Conservation (phyloP, 129 eudicot species). For the Escallonia herrerae region DNA sequence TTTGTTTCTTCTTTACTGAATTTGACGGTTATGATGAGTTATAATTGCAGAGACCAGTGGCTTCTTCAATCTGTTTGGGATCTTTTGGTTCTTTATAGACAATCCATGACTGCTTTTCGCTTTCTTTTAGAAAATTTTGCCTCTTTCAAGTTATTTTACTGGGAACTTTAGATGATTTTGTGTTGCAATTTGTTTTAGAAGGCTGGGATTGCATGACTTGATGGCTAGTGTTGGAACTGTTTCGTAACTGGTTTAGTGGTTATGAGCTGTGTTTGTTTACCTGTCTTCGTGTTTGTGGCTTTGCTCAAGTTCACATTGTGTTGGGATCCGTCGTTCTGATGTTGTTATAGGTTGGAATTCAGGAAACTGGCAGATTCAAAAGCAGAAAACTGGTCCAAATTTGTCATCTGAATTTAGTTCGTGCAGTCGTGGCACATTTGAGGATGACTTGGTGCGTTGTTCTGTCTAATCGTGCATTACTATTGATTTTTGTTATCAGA, state of each 20-base stretch:
- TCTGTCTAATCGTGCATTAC: background rate
- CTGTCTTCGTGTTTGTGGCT: background rate
- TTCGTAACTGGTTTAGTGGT: background rate
- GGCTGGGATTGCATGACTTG: background rate
- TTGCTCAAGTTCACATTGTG: background rate
- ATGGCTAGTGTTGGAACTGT: background rate
- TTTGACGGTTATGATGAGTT: constrained; percentile 11
- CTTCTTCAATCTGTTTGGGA: background rate
- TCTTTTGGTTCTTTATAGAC: background rate
- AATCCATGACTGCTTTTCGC: background rate
- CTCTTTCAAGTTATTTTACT: background rate
- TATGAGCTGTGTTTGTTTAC: background rate
- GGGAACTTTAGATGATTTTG: background rate
- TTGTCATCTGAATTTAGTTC: constrained; percentile 27
- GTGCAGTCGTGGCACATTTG: constrained; percentile 20
- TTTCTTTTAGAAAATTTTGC: background rate
- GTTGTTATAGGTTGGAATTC: constrained; percentile 7
- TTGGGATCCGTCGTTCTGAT: background rate
- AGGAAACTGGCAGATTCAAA: constrained; percentile 30
- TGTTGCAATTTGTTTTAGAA: background rate
- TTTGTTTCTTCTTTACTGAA: constrained; percentile 13
- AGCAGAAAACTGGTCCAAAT: constrained; percentile 23
- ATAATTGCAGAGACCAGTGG: constrained; percentile 19
- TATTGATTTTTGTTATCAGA: background rate
- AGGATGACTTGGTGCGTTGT: constrained; percentile 39